Conservation (phyloP, 2,329 filamentous ascomycete genomes). For the Aspergillus ruber region DNA sequence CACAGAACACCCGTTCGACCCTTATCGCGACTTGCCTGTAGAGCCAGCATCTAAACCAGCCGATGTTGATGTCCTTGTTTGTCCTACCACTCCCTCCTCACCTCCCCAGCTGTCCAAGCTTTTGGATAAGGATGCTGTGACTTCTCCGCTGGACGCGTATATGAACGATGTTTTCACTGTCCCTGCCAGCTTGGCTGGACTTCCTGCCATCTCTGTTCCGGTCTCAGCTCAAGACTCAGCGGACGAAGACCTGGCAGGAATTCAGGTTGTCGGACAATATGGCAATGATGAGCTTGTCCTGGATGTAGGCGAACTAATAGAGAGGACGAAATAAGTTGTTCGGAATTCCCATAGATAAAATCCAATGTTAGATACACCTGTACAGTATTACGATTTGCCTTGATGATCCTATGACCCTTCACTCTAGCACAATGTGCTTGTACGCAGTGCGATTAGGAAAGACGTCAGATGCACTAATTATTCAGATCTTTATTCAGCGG, state of each 20-base stretch:
- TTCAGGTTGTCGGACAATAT: conserved; percentile 44
- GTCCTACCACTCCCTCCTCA: conserved; percentile 74
- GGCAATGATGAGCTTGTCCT: conserved; percentile 40
- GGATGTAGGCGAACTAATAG: conserved; percentile 31
- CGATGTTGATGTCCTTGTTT: conserved; percentile 74
- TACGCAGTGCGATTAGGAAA: not conserved
- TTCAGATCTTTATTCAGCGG: no score
- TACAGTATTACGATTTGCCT: no score
- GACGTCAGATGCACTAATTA: no score
- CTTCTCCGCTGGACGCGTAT: conserved; percentile 63
- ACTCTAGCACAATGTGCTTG: not conserved
- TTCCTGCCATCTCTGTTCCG: conserved; percentile 83
- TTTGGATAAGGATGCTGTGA: conserved; percentile 13
- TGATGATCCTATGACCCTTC: no score
- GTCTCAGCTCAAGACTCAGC: conserved; percentile 35
- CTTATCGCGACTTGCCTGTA: conserved; percentile 3
- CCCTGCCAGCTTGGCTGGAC: conserved; percentile 81
- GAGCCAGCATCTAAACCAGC: conserved; percentile 3
- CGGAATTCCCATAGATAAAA: no score
- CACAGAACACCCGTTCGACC: conserved; percentile 58
- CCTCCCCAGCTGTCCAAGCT: conserved; percentile 62
- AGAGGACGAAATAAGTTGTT: conserved; percentile 11
- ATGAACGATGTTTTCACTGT: conserved; percentile 96
- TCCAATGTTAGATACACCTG: no score
- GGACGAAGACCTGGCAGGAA: conserved; percentile 26